A percentile compares a stretch with the other conserved stretches of the same genome.
phyloP scores from a whole-genome alignment of 352 stramenopile genomes.

The Pythium utonaiense region DNA sequence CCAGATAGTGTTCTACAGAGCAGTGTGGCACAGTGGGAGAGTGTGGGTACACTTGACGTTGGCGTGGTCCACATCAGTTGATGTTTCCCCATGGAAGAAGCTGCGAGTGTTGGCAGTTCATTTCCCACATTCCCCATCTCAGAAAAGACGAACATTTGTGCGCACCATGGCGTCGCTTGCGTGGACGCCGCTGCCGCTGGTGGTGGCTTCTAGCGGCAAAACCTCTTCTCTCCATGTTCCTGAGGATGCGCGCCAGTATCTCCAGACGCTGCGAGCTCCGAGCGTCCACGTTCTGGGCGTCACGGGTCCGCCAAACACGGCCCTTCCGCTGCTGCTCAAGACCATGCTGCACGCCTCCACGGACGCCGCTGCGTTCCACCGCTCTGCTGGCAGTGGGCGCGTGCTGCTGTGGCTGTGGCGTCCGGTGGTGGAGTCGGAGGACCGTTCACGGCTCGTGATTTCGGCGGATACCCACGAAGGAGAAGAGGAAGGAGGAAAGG shows the following conservation, averaged over 20 bases:
- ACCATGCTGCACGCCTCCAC: slow-evolving; percentile 34
- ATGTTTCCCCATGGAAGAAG: no score
- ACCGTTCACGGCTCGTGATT: slow-evolving; percentile 16
- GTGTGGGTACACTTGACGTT: not conserved
- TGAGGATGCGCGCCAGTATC: slow-evolving; percentile 20
- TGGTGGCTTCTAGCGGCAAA: not conserved
- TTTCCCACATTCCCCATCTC: no score
- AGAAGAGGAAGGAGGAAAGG: no score
- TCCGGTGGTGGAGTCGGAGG: not conserved
- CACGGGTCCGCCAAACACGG: slow-evolving; percentile 33
- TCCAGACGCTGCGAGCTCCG: slow-evolving; percentile 15
- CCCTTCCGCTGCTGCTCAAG: slow-evolving; percentile 45
- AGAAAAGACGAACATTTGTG: not conserved
- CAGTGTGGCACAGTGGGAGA: not conserved
- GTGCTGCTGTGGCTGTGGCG: slow-evolving; percentile 56
- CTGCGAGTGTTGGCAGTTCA: no score
- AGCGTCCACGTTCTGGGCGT: slow-evolving; percentile 42
- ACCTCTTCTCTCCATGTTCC: slow-evolving; percentile 17
- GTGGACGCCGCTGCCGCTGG: slow-evolving; percentile 46
- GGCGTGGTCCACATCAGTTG: not conserved
- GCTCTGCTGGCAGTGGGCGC: not conserved
- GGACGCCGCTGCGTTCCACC: slow-evolving; percentile 22
- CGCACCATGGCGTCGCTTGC: slow-evolving; percentile 3
- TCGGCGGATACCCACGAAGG: not conserved
- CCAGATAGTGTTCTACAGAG: not conserved